These are phyloP conservation scores for Globisporangium perplexum DNA, from an alignment of 352 stramenopile genomes.

Conservation along the genomic window DNA sequence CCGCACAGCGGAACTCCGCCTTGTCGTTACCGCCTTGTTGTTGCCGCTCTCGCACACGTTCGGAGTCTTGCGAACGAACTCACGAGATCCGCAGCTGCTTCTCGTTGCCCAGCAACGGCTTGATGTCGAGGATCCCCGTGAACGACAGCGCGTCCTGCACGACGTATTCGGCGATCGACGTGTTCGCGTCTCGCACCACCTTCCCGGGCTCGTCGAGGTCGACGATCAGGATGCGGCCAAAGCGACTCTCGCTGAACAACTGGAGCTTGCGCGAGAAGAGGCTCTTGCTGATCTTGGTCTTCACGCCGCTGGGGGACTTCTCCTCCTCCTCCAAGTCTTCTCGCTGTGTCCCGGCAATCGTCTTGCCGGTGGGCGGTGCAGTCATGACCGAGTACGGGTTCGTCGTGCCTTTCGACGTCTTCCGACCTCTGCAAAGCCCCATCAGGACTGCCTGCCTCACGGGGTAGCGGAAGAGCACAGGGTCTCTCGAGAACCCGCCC, in stretches of 20 bases:
- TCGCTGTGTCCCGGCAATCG: not conserved
- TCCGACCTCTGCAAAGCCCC: not conserved
- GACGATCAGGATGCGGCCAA: conserved; percentile 32
- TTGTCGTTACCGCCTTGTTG: no score
- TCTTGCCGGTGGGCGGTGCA: not conserved
- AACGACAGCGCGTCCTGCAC: conserved; percentile 39
- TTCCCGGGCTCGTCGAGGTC: conserved; percentile 26
- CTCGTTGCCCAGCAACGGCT: conserved; percentile 36
- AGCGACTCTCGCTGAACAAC: conserved; percentile 25
- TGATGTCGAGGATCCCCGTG: conserved; percentile 48
- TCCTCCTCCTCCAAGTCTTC: not conserved
- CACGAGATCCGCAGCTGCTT: conserved; percentile 26
- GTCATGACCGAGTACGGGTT: conserved; percentile 2
- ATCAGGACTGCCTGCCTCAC: not conserved
- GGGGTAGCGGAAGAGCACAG: not conserved
- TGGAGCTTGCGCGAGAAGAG: conserved; percentile 38
- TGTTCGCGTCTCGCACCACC: conserved; percentile 20
- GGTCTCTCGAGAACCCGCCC: not conserved
- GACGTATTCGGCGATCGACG: conserved; percentile 23
- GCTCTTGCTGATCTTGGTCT: conserved; percentile 19
- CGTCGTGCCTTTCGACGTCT: conserved; percentile 25
- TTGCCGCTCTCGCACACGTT: no score
- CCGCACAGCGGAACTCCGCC: no score
- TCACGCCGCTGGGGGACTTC: not conserved
- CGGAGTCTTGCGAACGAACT: not conserved